A percentile compares a stretch with the other conserved stretches of the same genome.
Conservation (phyloP, 371 early-diverging fungal species). For the Zancudomyces culisetae region DNA sequence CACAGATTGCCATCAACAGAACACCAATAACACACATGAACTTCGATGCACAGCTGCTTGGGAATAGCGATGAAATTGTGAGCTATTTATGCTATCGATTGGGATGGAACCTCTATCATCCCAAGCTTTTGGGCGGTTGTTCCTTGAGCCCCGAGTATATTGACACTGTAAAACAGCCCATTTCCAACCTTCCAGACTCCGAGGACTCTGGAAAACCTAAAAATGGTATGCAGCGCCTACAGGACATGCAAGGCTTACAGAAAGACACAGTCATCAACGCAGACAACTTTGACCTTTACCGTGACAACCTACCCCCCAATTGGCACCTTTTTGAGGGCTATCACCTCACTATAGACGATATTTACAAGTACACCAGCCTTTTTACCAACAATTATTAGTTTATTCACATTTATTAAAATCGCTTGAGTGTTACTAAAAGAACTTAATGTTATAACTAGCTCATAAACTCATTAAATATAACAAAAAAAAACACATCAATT, state of each 20-base stretch:
- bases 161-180: neutral
- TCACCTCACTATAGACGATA: neutral
- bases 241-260: too few relatives aligned
- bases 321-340: neutral
- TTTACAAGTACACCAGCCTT: neutral
- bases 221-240: neutral
- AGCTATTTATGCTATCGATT: conserved; percentile 49
- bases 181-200: neutral
- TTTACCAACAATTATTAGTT: too few relatives aligned
- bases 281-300: neutral
- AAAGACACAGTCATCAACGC: neutral
- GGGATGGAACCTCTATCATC: conserved; percentile 38
- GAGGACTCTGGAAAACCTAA: neutral
- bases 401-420: too few relatives aligned
- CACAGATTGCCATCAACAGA: conserved; percentile 79
- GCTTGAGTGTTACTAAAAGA: too few relatives aligned
- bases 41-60: conserved; percentile 80
- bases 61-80: conserved; percentile 71
- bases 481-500: too few relatives aligned
- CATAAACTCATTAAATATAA: too few relatives aligned
- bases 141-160: conserved; percentile 8
- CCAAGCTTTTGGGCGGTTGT: conserved; percentile 11
- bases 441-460: too few relatives aligned
- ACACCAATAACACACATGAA: conserved; percentile 61
- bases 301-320: neutral